Base-by-base conservation (phyloP, 192 early-diverging fungal genomes). In the Coemansia sp. region DNA sequence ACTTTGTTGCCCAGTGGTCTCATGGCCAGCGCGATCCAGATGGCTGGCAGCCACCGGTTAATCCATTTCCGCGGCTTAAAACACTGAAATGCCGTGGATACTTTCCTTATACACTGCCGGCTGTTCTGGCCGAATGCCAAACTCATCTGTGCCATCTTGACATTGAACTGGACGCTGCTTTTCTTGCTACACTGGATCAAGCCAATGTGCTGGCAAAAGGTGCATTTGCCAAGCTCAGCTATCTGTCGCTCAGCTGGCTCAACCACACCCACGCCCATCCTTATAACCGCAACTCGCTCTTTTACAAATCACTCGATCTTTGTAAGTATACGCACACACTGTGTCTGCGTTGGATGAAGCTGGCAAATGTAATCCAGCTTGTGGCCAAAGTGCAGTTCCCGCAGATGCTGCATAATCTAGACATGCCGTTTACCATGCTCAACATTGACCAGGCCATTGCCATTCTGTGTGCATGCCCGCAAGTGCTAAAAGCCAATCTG, bases 391-490 rank as follows among this genome's bases (percentile, higher is more conserved):
- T 14, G 4, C 50, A 52, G 21, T 25, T 52, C 23, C 50, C 50
- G 8, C 22, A 24, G 22, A 52, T 23, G 22, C 17, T 52, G 50
- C 50, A 23, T 11, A 11, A 12, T 23, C 22, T 52, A 7, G 24
- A 52, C 50, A 14, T 52, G 24, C 9, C 50, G 2, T 52, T 17
- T 8, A 52, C 50, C 8, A 25, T 52, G 21, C 50, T 52, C 4
- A 52, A 22, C 19, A 52, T 52, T 27, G 50, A 52, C 50, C 50
- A 52, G 50, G 50, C 22, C 4, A 22, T 52, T 10, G 21, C 50
- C 19, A 24, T 52, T 9, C 22, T 52, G 9, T 12, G 19, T 23
- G 50, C 50, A 5, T 52, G 50, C 6, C 50, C 21, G 6, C 21
- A 52, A 22, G 22, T 27, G 22, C 21, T 52, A 14, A 52, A 52